Evolutionary conservation across 2,329 filamentous ascomycete species (phyloP).

Genomic region (Fusarium denticulatum): DNA sequence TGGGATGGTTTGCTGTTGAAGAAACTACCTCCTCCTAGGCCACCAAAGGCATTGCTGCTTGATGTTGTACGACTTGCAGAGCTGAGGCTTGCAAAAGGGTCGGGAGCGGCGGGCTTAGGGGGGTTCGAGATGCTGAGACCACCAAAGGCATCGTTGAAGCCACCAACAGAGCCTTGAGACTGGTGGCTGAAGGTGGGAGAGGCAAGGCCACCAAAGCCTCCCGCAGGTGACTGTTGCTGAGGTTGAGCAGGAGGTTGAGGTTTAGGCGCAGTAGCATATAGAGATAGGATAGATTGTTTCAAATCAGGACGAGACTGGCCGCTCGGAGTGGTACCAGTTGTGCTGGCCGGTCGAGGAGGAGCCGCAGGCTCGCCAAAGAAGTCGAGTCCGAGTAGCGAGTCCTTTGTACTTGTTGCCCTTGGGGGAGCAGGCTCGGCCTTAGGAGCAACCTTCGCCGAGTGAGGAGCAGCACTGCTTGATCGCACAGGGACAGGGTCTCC

Average conservation of each 20-base stretch:
- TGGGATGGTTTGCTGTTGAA: constrained; percentile 80
- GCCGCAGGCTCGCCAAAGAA: constrained; percentile 83
- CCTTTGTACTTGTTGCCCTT: constrained; percentile 77
- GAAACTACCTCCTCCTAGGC: constrained; percentile 79
- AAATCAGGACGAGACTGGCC: constrained; percentile 87
- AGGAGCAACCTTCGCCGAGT: constrained; percentile 64
- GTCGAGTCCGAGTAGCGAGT: constrained; percentile 91
- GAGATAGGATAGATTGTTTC: constrained; percentile 95
- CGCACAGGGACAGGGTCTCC: constrained; percentile 75
- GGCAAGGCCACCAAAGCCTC: constrained; percentile 74
- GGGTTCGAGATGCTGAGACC: constrained; percentile 57
- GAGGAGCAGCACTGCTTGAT: constrained; percentile 78
- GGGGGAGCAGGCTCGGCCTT: constrained; percentile 73
- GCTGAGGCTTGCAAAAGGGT: constrained; percentile 71
- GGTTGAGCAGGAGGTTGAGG: constrained; percentile 68
- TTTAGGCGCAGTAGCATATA: constrained; percentile 87
- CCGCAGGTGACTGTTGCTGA: constrained; percentile 60
- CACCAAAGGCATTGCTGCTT: constrained; percentile 57
- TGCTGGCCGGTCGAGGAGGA: constrained; percentile 84
- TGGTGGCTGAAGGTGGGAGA: constrained; percentile 65
- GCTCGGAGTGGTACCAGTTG: constrained; percentile 69
- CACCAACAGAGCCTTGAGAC: constrained; percentile 62
- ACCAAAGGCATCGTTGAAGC: constrained; percentile 79
- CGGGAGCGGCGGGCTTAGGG: constrained; percentile 55
- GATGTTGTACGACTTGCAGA: constrained; percentile 48